Evolutionary conservation across 23 red algal genomes (phyloP).

Genomic region (Porphyridium purpureum): DNA sequence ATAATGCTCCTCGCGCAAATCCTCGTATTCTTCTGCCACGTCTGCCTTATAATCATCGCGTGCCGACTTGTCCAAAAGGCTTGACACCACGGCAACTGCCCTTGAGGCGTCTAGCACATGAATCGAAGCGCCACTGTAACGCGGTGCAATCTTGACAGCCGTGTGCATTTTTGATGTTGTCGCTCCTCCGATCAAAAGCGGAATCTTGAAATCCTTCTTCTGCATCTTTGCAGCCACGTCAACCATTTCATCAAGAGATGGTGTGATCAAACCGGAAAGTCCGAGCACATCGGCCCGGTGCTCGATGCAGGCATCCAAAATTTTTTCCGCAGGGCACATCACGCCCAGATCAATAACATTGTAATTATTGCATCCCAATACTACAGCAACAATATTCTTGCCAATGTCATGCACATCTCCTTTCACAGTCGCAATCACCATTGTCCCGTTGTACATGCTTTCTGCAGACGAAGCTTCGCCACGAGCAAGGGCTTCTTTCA

Average conservation of each 20-base stretch:
- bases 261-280: slow-evolving; percentile 59
- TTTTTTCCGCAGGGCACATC: slow-evolving; percentile 57
- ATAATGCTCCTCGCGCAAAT: slow-evolving; percentile 72
- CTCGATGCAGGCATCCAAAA: slow-evolving; percentile 43
- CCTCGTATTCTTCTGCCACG: slow-evolving; percentile 64
- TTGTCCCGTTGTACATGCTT: slow-evolving; percentile 64
- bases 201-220: slow-evolving; percentile 40
- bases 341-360: slow-evolving; percentile 54
- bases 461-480: slow-evolving; percentile 42
- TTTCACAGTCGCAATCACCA: slow-evolving; percentile 75
- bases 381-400: slow-evolving; percentile 74
- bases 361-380: slow-evolving; percentile 63
- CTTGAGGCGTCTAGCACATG: slow-evolving; percentile 68
- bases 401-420: slow-evolving; percentile 78
- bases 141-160: slow-evolving; percentile 49
- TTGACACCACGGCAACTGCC: slow-evolving; percentile 49
- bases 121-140: slow-evolving; percentile 32
- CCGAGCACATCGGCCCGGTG: slow-evolving; percentile 49
- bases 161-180: slow-evolving; percentile 82
- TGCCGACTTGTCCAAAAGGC: slow-evolving; percentile 30
- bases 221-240: slow-evolving; percentile 36
- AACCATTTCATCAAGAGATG: slow-evolving; percentile 74
- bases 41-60: slow-evolving; percentile 52
- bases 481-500: slow-evolving; percentile 22
- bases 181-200: slow-evolving; percentile 44